These are phyloP conservation scores for Eimeria mitis DNA, from an alignment of 169 alveolate species.

Conservation along the genomic window DNA sequence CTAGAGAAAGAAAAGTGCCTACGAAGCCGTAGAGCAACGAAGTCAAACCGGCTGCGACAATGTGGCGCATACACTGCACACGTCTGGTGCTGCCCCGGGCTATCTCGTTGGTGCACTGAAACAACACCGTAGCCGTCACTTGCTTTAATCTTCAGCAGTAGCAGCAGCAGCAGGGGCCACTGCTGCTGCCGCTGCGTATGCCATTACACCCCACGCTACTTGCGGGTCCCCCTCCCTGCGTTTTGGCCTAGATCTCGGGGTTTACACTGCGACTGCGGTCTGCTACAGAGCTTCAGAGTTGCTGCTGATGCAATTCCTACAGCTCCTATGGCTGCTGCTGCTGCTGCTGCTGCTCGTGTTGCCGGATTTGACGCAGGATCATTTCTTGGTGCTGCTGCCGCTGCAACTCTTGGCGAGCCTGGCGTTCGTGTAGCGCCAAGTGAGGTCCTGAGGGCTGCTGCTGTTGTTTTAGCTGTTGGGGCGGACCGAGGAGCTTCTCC, in stretches of 20 bases:
- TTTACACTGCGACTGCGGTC: neutral
- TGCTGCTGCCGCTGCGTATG: neutral
- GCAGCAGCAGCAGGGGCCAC: neutral
- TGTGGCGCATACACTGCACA: neutral
- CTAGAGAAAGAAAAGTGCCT: neutral
- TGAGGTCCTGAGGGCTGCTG: conserved; percentile 1
- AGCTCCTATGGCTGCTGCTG: neutral
- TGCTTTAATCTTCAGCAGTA: neutral
- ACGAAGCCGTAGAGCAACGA: neutral
- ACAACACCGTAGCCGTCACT: neutral
- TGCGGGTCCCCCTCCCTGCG: neutral
- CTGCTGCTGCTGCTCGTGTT: neutral
- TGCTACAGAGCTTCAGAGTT: neutral
- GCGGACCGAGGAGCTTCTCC: conserved; percentile 59
- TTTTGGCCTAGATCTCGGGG: neutral
- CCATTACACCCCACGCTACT: neutral
- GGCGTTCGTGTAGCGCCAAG: neutral
- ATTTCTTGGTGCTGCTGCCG: conserved; percentile 33
- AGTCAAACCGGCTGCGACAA: neutral
- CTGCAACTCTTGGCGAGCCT: conserved; percentile 14
- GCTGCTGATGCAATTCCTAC: conserved; percentile 10
- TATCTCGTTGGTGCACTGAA: neutral
- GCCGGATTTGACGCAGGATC: conserved; percentile 36
- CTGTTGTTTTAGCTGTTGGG: neutral
- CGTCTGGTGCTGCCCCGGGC: neutral